Base-by-base conservation (phyloP, 441 rosid genomes). In the Erysimum pusillum region DNA sequence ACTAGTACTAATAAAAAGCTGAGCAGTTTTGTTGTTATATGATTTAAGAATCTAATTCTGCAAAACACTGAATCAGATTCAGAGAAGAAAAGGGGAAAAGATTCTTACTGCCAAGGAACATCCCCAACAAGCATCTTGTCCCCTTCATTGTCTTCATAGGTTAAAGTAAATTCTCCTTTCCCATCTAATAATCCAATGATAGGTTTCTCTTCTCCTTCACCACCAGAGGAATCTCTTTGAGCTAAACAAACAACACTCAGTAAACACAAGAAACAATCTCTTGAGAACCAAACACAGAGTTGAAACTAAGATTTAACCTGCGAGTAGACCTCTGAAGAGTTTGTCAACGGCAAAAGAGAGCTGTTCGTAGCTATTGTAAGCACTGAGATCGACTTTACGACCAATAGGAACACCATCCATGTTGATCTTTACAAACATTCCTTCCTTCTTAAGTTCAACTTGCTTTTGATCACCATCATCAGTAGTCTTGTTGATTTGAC, bases 381-480 rank as follows among this genome's bases (percentile, higher is more conserved):
- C 88, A 65, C 61, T 86, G 56, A 95, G 99, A 72, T 95, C 93
- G 12, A 90, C 96, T 85, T 95, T 95, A 71, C 99, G 92, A 67
- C 99, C 99, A 46, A 95, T 95, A 4, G 98, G 96, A 65, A 95
- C 90, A 39, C 98, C 97, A 63, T 95, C 92, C 99, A 95, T 95
- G 63, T 95, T 95, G 73, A 95, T 95, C 87, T 95, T 95, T 54
- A 93, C 95, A 68, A 91, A 93, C 67, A 84, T 68, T 42, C 56
- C 69, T 45, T 84, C 93, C 86, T 85, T 83, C 75, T 63, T 68
- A 6, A 60, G 25, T 63, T 85, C 87, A 18, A 63, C 80, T n/a
- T 85, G 78, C 51, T 86, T 86, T 34, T 25, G 28, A 25, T 51
- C 66, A 52, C 18, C 32, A 18, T 31, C 32, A 73, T 59, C 25